Base-by-base conservation (phyloP, 176 grass and related monocot species). In the Oryza brachyantha region DNA sequence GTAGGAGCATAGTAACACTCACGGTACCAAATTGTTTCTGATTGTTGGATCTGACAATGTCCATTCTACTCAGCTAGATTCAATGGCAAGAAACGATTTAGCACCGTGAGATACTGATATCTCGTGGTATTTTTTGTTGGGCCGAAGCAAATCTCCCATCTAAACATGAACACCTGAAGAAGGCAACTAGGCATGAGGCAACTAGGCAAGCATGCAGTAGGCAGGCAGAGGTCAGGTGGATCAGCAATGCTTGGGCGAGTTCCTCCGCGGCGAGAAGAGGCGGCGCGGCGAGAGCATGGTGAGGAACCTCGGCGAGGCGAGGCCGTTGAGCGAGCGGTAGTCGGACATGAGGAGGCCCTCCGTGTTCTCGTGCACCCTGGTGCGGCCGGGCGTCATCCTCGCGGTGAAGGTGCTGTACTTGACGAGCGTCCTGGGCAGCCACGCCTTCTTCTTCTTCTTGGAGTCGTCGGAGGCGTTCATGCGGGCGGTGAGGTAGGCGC, bases 271-370 rank as follows among this genome's bases (percentile, higher is more conserved):
- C 11, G 91, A 97, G 91, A 97, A 97, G 61, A 97, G 86, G n/a
- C 94, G 81, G 1, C 83, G 74, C 0, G 96, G 96, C 7, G 96
- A 99, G 5, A 99, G 64, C 83, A 91, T 93, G 54, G 88, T 58
- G 35, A 91, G 80, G 63, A 89, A 85, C 54, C 90, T 81, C 4
- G 96, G 90, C 21, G 96, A 96, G 1, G 92, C 88, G 19, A 91
- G 24, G 28, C 92, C 90, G 40, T 94, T 60, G 36, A 99, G 85
- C 0, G 86, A 86, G 17, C 72, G 92, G 81, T 93, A 99, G 27
- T 99, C 86, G 10, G 96, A 87, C 85, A 84, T 88, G 21, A 86
- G 32, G 31, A 96, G 76, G 10, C 92, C 96, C 2, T 91, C 85
- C 2, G 67, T 21, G 36, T 68, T 79, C 11, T 83, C 80, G 14